These are phyloP conservation scores for Dendrobium nobile DNA, from an alignment of 106 monocot genomes.

Conservation along the genomic window DNA sequence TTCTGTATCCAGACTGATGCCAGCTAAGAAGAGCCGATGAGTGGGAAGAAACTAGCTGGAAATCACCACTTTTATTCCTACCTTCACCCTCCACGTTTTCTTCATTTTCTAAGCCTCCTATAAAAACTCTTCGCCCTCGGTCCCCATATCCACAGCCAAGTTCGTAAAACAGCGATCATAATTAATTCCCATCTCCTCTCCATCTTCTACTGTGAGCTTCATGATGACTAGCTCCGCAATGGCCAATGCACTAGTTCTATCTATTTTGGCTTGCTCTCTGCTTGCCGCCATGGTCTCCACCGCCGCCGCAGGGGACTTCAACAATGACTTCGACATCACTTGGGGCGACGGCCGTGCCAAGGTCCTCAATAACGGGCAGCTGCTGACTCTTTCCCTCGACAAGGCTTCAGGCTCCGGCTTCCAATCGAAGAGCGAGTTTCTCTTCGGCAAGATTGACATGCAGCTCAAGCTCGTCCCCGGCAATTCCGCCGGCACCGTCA, in stretches of 20 bases:
- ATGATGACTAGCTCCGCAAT: too few relatives aligned
- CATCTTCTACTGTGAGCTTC: too few relatives aligned
- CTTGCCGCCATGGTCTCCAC: not conserved
- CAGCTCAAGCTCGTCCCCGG: slow-evolving; percentile 22
- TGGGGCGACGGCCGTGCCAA: slow-evolving; percentile 18
- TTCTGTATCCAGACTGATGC: too few relatives aligned
- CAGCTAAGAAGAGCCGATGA: too few relatives aligned
- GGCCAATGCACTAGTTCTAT: not conserved
- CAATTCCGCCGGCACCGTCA: slow-evolving; percentile 22
- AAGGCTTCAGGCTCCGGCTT: slow-evolving; percentile 14
- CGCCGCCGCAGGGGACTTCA: not conserved
- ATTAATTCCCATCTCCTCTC: too few relatives aligned
- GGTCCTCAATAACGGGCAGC: slow-evolving; percentile 10
- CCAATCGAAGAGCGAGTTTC: slow-evolving; percentile 14
- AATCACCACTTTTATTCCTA: too few relatives aligned
- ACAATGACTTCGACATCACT: slow-evolving; percentile 9
- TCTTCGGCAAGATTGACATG: slow-evolving; percentile 23
- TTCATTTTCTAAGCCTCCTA: too few relatives aligned
- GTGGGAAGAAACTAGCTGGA: too few relatives aligned
- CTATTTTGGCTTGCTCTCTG: slow-evolving; percentile 6
- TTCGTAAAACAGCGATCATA: too few relatives aligned
- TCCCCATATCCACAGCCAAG: too few relatives aligned
- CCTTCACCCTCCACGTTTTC: too few relatives aligned
- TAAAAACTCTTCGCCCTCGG: too few relatives aligned
- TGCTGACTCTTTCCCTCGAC: slow-evolving; percentile 12